Evolutionary conservation across 148 eudicot genomes (phyloP).

Genomic region (Fagopyrum tataricum): DNA sequence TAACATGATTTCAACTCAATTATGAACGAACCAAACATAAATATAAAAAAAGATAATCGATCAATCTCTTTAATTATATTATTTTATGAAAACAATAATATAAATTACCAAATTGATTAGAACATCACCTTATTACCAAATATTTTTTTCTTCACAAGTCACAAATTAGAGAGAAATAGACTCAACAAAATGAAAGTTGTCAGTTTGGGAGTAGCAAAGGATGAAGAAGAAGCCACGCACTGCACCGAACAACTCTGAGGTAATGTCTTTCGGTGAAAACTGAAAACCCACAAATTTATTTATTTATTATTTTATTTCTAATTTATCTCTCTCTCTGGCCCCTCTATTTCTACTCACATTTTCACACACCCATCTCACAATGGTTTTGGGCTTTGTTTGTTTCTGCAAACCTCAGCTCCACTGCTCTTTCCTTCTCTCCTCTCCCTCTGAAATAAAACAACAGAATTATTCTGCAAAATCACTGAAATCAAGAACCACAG

Average conservation of each 20-base stretch:
- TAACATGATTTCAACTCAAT: too few relatives aligned
- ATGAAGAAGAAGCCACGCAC: slow-evolving; percentile 5
- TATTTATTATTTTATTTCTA: too few relatives aligned
- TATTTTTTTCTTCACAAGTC: too few relatives aligned
- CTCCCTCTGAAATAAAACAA: neutral
- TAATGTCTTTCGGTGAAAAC: neutral
- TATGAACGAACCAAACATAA: too few relatives aligned
- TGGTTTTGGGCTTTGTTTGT: neutral
- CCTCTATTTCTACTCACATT: neutral
- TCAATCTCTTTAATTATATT: too few relatives aligned
- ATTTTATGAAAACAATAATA: too few relatives aligned
- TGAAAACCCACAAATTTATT: neutral
- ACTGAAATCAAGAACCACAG: neutral
- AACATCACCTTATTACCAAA: too few relatives aligned
- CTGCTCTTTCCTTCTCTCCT: neutral
- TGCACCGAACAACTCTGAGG: neutral
- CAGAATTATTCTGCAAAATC: neutral
- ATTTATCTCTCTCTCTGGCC: neutral
- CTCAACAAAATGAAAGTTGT: neutral
- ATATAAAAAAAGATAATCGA: too few relatives aligned
- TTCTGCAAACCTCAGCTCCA: neutral
- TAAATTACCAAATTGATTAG: too few relatives aligned
- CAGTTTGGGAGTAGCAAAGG: neutral
- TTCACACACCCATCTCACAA: neutral
- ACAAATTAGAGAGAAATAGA: neutral